Conservation (phyloP, 768 basidiomycete species). For the Lyophyllum semitale region DNA sequence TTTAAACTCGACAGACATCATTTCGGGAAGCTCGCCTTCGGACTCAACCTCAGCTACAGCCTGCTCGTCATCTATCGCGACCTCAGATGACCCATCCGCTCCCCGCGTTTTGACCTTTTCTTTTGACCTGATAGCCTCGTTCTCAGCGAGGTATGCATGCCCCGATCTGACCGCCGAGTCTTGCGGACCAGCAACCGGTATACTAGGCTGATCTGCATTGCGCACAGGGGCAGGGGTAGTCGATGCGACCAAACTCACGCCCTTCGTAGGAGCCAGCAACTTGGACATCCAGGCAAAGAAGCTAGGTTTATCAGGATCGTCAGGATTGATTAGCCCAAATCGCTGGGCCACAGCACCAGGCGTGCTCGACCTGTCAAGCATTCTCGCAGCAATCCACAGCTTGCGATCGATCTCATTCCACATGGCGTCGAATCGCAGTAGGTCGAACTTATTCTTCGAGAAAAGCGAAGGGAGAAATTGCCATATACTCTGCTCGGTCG, state of each 20-base stretch:
- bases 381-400: neutral
- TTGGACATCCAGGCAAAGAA: neutral
- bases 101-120: neutral
- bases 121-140: neutral
- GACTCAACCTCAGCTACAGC: neutral
- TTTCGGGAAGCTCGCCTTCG: neutral
- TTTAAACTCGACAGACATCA: neutral
- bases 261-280: neutral
- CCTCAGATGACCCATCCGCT: neutral
- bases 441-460: too few species aligned
- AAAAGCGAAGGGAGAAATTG: neutral
- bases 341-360: conserved; percentile 1
- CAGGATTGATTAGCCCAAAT: neutral
- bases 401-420: neutral
- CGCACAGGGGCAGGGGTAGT: neutral
- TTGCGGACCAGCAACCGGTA: neutral
- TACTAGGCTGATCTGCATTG: neutral
- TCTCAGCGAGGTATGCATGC: neutral
- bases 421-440: neutral
- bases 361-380: neutral
- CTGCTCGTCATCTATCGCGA: neutral
- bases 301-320: neutral
- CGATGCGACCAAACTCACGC: neutral
- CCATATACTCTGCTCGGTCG: neutral
- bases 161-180: neutral